Base-by-base conservation (phyloP, 108 stramenopile genomes). In the Cylindrotheca closterium region DNA sequence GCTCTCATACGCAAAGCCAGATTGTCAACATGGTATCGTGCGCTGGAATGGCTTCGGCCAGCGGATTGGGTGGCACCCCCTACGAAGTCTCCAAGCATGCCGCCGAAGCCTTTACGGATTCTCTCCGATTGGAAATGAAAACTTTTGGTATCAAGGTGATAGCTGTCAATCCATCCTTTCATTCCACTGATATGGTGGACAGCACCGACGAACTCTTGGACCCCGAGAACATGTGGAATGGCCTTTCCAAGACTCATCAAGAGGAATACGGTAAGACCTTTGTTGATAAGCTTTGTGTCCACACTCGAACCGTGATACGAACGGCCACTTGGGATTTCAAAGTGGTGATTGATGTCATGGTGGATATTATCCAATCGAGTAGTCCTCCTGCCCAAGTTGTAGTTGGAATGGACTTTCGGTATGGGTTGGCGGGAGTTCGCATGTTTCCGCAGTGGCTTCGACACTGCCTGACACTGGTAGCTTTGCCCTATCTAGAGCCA, bases 31-130 rank as follows among this genome's bases (percentile, higher is more conserved):
- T 85, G 27, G 61, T 76, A 24, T 70, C 68, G 25, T 46, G 73
- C 31, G 79, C 84, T 23, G 84, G 84, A 5, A 30, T 79, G 31
- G 32, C 54, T 2, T 52, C 68, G 15, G 37, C 50, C 19, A 31
- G 22, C 24, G 50, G 57, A 5, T 34, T 59, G 0, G 0, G 0
- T 3, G 33, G 57, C 3, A 21, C 51, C 0, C 62, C 78, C 25
- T 85, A 85, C 65, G 61, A 58, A 18, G 75, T 52, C 12, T 65
- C 68, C 27, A 85, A 85, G 55, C 69, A 77, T 69, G 84, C 84
- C 0, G 66, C 62, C 23, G 64, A 75, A 37, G 70, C 67, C 26
- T 79, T 79, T 27, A 47, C 75, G 22, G 46, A 63, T 46, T 27
- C 32, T 10, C 50, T 85, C 15, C 60, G 80, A 1, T 18, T 63